These are phyloP conservation scores for Odontarrhena argentea DNA, from an alignment of 345 rosid genomes.

Conservation along the genomic window DNA sequence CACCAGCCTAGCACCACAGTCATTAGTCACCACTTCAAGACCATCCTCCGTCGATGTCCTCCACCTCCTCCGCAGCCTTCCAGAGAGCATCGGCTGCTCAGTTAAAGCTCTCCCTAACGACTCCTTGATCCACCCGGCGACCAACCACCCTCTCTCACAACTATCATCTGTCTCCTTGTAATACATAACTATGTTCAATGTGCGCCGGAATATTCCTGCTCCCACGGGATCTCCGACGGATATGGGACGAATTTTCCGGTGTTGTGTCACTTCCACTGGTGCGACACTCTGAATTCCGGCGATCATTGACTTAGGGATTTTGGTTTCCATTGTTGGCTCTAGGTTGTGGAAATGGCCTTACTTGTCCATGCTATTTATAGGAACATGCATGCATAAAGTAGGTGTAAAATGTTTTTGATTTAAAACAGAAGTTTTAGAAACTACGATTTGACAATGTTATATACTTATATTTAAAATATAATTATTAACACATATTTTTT, in stretches of 20 bases:
- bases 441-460: too few species aligned
- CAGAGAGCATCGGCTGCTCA: slow-evolving; percentile 64
- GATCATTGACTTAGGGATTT: slow-evolving; percentile 41
- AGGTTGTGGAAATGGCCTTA: slow-evolving; percentile 9
- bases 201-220: slow-evolving; percentile 47
- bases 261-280: slow-evolving; percentile 54
- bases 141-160: slow-evolving; percentile 58
- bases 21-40: slow-evolving; percentile 73
- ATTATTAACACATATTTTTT: too few species aligned
- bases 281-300: slow-evolving; percentile 59
- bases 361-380: slow-evolving; percentile 18
- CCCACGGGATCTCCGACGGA: slow-evolving; percentile 39
- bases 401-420: too few species aligned
- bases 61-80: slow-evolving; percentile 55
- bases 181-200: slow-evolving; percentile 55
- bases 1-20: slow-evolving; percentile 65
- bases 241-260: slow-evolving; percentile 51
- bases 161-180: slow-evolving; percentile 45
- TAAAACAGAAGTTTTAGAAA: too few species aligned
- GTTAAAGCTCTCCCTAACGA: slow-evolving; percentile 59
- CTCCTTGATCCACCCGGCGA: slow-evolving; percentile 77
- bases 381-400: neutral
- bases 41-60: slow-evolving; percentile 35
- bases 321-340: slow-evolving; percentile 35
- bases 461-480: too few species aligned